phyloP scores from a whole-genome alignment of 352 stramenopile genomes.

The Phytophthora pseudosyringae region DNA sequence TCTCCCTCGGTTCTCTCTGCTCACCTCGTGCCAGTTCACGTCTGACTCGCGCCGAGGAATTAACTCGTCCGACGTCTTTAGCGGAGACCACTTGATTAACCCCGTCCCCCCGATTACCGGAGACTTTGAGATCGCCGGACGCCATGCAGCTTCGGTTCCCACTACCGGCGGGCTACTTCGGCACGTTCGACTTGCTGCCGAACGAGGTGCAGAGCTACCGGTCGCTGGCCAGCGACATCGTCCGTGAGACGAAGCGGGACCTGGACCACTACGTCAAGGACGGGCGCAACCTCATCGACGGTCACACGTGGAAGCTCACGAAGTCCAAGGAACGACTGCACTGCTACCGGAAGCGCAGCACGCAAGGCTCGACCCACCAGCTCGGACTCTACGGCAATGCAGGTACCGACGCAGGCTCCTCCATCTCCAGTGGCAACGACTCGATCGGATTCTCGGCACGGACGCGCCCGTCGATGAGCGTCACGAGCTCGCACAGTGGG shows the following conservation, averaged over 20 bases:
- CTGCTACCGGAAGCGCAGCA: conserved; percentile 58
- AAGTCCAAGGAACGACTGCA: conserved; percentile 75
- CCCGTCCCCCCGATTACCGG: conserved; percentile 1
- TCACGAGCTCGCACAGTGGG: conserved; percentile 37
- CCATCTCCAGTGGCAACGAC: background rate
- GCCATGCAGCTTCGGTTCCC: conserved; percentile 80
- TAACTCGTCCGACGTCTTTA: conserved; percentile 8
- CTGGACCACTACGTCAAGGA: conserved; percentile 63
- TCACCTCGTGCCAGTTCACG: conserved; percentile 32
- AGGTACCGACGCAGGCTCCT: background rate
- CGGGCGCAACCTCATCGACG: conserved; percentile 62
- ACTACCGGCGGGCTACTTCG: conserved; percentile 70
- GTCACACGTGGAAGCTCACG: conserved; percentile 68
- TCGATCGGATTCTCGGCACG: conserved; percentile 33
- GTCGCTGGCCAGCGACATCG: conserved; percentile 63
- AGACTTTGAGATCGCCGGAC: conserved; percentile 10
- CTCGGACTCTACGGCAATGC: conserved; percentile 47
- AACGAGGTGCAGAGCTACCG: conserved; percentile 62
- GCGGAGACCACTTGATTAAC: conserved; percentile 19
- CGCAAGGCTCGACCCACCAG: conserved; percentile 33
- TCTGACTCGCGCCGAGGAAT: conserved; percentile 30
- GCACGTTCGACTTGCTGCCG: conserved; percentile 70
- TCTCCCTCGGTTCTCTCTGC: conserved; percentile 20
- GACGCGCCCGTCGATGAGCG: conserved; percentile 35
- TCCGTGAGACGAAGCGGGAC: conserved; percentile 66